Base-by-base conservation (phyloP, 805 yeast genomes). In the Pichia nakasei region DNA sequence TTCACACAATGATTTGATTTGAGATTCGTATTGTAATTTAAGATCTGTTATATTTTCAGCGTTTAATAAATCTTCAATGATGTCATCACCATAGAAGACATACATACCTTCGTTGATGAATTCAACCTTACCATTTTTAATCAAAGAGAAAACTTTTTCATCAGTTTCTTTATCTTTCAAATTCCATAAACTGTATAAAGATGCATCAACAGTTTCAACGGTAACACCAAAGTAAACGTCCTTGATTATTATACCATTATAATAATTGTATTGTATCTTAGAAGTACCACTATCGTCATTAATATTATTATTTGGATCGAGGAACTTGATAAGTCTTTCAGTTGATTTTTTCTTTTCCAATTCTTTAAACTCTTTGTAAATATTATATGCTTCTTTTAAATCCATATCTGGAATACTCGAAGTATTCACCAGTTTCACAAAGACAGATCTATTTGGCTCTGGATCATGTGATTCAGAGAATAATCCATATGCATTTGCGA, bases 371-470 rank as follows among this genome's bases (percentile, higher is more conserved):
- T 60, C 60, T 38, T 65, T 64, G n/a, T 61, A 51, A 5, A 61
- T 53, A 5, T 58, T 52, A 20, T 70, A 53, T 0, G 75, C 73
- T 41, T 73, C 73, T 24, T 63, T 64, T n/a, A 82, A 60, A 2
- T 71, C 65, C 36, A 70, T 52, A 11, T 56, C 52, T 0, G 87
- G 85, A 2, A 65, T 45, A 9, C 48, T 53, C 0, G 67, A 57
- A 1, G 44, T 49, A 12, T 52, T 46, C 7, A 58, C 55, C 37
- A 68, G 59, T 40, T 67, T 63, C n/a, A 87, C 69, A 50, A 75
- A 79, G 0, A 87, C 91, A 11, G 82, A 75, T 48, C 95, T 62
- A 42, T 76, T 69, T 0, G 96, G 96, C 51, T 86, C 96, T 3
- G 75, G 76, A 59, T 85, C 96, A 48, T 85, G 93, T 2, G 89